These are phyloP conservation scores for Exophiala phaeomuriformis DNA, from an alignment of 2,329 filamentous ascomycete species.

Conservation along the genomic window DNA sequence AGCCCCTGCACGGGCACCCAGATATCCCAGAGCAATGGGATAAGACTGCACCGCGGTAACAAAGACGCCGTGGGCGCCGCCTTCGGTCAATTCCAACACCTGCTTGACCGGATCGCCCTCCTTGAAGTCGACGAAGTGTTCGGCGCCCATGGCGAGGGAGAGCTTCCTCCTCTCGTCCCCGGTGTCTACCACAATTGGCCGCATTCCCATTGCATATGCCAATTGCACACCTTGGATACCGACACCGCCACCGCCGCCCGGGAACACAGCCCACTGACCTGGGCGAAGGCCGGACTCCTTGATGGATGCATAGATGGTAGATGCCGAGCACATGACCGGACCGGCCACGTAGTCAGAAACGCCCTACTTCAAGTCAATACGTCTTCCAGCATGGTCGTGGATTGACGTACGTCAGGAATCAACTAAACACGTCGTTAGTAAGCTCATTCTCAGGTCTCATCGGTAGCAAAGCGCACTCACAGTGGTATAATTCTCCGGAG, in stretches of 20 bases:
- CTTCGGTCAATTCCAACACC: slow-evolving; percentile 40
- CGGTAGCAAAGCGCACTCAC: slow-evolving; percentile 13
- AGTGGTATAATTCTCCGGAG: slow-evolving; percentile 48
- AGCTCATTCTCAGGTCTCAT: no score
- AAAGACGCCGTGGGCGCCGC: slow-evolving; percentile 43
- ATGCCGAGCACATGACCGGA: slow-evolving; percentile 54
- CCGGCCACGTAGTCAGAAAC: slow-evolving; percentile 51
- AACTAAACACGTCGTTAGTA: slow-evolving; percentile 5
- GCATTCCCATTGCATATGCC: slow-evolving; percentile 50
- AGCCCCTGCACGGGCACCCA: slow-evolving; percentile 44
- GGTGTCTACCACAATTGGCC: slow-evolving; percentile 50
- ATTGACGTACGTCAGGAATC: slow-evolving; percentile 17
- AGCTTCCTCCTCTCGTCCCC: slow-evolving; percentile 44
- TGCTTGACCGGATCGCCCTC: slow-evolving; percentile 34
- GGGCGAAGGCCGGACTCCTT: slow-evolving; percentile 45
- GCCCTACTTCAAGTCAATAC: slow-evolving; percentile 31
- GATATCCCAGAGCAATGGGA: slow-evolving; percentile 38
- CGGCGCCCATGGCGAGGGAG: slow-evolving; percentile 46
- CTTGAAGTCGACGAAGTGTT: slow-evolving; percentile 51
- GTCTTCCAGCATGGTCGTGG: slow-evolving; percentile 28
- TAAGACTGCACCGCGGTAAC: slow-evolving; percentile 38
- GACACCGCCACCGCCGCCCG: slow-evolving; percentile 50
- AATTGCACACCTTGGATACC: slow-evolving; percentile 53
- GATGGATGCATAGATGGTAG: slow-evolving; percentile 52
- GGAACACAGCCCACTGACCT: slow-evolving; percentile 50